Conservation (phyloP, 2,329 filamentous ascomycete genomes). For the Alternaria ethzedia region DNA sequence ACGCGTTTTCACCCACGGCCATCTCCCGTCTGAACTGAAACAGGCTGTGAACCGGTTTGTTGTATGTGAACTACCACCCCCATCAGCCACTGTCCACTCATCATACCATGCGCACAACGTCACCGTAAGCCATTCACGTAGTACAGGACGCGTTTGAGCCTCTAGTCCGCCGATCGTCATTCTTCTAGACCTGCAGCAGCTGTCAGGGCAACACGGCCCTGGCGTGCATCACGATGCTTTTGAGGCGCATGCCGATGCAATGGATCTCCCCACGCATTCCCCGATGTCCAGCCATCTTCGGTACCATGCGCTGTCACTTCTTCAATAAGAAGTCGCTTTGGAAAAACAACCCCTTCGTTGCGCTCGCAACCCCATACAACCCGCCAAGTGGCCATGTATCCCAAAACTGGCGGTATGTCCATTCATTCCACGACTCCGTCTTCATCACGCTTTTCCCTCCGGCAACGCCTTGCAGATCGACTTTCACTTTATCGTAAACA, state of each 20-base stretch:
- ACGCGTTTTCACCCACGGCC: constrained; percentile 26
- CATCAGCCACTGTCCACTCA: background rate
- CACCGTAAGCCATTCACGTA: constrained; percentile 1
- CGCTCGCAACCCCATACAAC: constrained; percentile 49
- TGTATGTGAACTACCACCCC: background rate
- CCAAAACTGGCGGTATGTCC: constrained; percentile 38
- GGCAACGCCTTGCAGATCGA: constrained; percentile 49
- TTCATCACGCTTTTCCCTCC: constrained; percentile 13
- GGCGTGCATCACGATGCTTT: background rate
- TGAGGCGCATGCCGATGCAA: background rate
- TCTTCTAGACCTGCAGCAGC: constrained; percentile 1
- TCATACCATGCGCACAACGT: constrained; percentile 1
- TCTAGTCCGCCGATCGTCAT: background rate
- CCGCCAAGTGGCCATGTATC: constrained; percentile 47
- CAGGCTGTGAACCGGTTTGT: constrained; percentile 6
- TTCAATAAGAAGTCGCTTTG: constrained; percentile 45
- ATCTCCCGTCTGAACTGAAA: background rate
- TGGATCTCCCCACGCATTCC: constrained; percentile 2
- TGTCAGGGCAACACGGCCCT: constrained; percentile 6
- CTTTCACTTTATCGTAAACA: constrained; percentile 71
- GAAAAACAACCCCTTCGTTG: constrained; percentile 41
- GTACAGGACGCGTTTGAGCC: background rate
- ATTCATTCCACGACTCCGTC: constrained; percentile 34
- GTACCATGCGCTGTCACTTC: constrained; percentile 17
- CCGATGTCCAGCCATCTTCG: background rate